Evolutionary conservation across 306 rosid genomes (phyloP), one percentile per base, ranked within the genome.

Genomic region (Gastrolobium bilobum): DNA sequence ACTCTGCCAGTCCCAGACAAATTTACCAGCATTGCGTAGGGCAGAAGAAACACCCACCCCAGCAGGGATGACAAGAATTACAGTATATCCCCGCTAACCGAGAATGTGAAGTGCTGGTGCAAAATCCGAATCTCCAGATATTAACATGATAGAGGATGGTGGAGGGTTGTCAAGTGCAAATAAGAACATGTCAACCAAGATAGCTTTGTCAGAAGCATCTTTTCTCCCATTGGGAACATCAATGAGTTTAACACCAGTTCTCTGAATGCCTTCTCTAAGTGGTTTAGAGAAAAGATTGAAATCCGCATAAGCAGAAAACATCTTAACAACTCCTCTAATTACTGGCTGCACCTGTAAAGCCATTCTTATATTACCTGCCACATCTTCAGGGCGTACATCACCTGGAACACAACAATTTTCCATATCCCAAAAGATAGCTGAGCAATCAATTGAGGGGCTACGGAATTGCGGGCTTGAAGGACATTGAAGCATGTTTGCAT

Each of bases 341-440:
- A 95, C 70, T 2, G 98, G 99, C 63, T 95, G 99, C 48, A 93
- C 96, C 72, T 77, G 89, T 86, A 95, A 87, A 86, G 98, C 97
- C 99, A 95, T 90, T 85, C 97, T 91, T 72, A 95, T 93, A 84
- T 93, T 93, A 70, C 95, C 96, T 6, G 90, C 98, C 38, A 95
- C 98, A 73, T 95, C 98, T 81, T 95, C 98, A 52, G 99, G 89
- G 56, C 96, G 98, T 53, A 95, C 98, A 81, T 90, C 97, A 84
- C 97, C 88, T 13, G 99, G 99, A 53, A 95, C 97, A 29, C 92
- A 94, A 77, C 99, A 95, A 76, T 95, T 95, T 82, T 93, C 99
- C 71, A 95, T 95, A 79, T 93, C 98, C 99, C 98, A 95, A 57
- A 93, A 87, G 76, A 95, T 95, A 79, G 98, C 88, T 29, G 91